Conservation (phyloP, 306 rosid species). For the Echinosophora koreensis region DNA sequence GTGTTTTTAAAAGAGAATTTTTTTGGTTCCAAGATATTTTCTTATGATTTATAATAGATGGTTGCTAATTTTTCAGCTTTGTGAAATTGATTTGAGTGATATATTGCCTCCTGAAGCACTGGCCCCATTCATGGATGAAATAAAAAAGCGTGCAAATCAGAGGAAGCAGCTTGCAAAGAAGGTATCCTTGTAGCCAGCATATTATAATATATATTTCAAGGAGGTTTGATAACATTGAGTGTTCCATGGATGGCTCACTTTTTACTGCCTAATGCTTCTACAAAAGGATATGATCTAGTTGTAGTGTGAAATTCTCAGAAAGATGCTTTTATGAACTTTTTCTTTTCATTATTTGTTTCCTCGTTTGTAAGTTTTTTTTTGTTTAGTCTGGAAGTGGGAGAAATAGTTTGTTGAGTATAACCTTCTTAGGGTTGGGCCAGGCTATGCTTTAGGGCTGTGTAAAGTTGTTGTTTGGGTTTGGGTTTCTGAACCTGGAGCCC, state of each 20-base stretch:
- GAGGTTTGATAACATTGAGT: not conserved
- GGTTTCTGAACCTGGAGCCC: constrained; percentile 7
- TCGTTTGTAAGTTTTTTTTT: constrained; percentile 16
- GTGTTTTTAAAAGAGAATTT: constrained; percentile 48
- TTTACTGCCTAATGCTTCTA: not conserved
- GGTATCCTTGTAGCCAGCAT: constrained; percentile 54
- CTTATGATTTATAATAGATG: constrained; percentile 38
- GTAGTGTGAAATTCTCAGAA: constrained; percentile 1
- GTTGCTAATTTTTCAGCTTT: constrained; percentile 68
- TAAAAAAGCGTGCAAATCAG: constrained; percentile 85
- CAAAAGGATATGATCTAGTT: constrained; percentile 23
- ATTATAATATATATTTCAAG: not conserved
- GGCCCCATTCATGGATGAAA: constrained; percentile 86
- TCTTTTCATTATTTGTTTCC: constrained; percentile 22
- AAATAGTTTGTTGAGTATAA: constrained; percentile 29
- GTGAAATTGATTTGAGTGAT: constrained; percentile 91
- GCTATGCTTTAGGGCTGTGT: constrained; percentile 9
- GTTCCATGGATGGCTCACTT: not conserved
- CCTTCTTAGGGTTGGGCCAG: constrained; percentile 15
- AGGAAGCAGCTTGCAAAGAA: constrained; percentile 86
- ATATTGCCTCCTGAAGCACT: constrained; percentile 73
- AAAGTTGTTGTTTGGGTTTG: constrained; percentile 11
- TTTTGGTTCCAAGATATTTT: constrained; percentile 22
- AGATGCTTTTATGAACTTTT: not conserved
- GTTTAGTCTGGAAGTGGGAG: constrained; percentile 31